phyloP scores from a whole-genome alignment of 495 filamentous ascomycete species.

The Xylaria nigripes region DNA sequence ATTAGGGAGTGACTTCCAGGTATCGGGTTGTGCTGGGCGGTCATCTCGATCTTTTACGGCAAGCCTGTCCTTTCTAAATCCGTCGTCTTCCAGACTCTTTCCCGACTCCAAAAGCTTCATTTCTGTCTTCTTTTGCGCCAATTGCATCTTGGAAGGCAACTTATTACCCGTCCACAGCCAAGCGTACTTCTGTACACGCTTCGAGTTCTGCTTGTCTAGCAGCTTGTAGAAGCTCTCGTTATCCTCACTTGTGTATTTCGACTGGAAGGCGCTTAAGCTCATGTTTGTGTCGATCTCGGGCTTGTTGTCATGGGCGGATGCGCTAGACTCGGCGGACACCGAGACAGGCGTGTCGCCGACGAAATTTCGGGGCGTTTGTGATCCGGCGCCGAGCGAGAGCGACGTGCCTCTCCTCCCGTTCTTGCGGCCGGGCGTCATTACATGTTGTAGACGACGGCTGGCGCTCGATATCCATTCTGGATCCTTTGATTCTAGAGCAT shows the following conservation, averaged over 20 bases:
- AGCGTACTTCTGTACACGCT: slow-evolving; percentile 68
- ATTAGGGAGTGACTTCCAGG: slow-evolving; percentile 62
- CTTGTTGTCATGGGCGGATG: slow-evolving; percentile 23
- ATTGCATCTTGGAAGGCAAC: slow-evolving; percentile 74
- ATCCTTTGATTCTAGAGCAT: slow-evolving; percentile 80
- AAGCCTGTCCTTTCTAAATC: slow-evolving; percentile 44
- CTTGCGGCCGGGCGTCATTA: slow-evolving; percentile 69
- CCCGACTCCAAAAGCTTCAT: slow-evolving; percentile 48
- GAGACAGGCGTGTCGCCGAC: slow-evolving; percentile 62
- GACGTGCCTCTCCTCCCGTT: slow-evolving; percentile 34
- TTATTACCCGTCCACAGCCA: slow-evolving; percentile 90
- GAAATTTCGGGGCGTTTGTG: slow-evolving; percentile 46
- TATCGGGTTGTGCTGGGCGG: slow-evolving; percentile 68
- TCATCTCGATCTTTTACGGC: slow-evolving; percentile 56
- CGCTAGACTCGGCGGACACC: slow-evolving; percentile 37
- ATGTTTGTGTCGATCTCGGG: slow-evolving; percentile 69
- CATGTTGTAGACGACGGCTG: slow-evolving; percentile 58
- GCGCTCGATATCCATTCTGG: slow-evolving; percentile 79
- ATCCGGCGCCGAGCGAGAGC: slow-evolving; percentile 23
- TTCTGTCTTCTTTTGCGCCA: slow-evolving; percentile 68
- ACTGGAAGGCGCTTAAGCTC: slow-evolving; percentile 75
- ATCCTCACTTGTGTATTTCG: slow-evolving; percentile 92
- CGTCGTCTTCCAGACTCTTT: slow-evolving; percentile 38
- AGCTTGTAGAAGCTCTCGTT: slow-evolving; percentile 93
- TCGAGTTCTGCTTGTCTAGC: slow-evolving; percentile 83